Evolutionary conservation across 2,329 filamentous ascomycete species (phyloP), one percentile per base, ranked within the genome.

Genomic region (Penicillium sp.): DNA sequence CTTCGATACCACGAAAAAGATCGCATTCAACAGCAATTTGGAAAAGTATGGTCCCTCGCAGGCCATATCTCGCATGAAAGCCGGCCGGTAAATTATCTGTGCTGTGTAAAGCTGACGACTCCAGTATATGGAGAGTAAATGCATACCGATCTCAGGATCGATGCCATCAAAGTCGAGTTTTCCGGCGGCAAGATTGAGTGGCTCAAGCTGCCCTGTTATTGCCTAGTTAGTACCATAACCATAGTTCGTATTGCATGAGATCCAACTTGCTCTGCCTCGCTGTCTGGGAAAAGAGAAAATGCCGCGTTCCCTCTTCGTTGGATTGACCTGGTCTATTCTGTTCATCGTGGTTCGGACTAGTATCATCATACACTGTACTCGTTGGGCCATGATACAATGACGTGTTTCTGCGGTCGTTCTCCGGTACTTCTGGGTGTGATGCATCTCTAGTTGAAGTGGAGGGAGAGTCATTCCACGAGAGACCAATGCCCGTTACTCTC

Each of bases 101-200:
- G 73, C 72, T 5, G 77, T 74, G 47, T 80, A 75, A 50, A 81
- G 79, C 55, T 82, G 80, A 15, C 80, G 75, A 60, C 79, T 82
- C 79, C 79, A 82, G 50, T 82, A 78, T 0, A 83, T 68, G 0
- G 74, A 74, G 0, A 83, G 68, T 1, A 84, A 65, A 47, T 82
- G 78, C 70, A 81, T 78, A 9, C 75, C 80, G 3, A 83, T 62
- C 16, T 81, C 77, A 0, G 80, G 76, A 41, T 81, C 77, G 2
- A 83, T 72, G 1, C 79, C 81, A 60, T 84, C 81, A 64, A 85
- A 83, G 61, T 84, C 80, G 3, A 83, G 75, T 48, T 74, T 76
- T 1, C 73, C 74, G 4, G 72, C 68, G 2, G 74, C 68, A 38
- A 77, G 72, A 57, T 82, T 78, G 52, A 82, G 67, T 0, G 72